Base-by-base conservation (phyloP, 2,329 filamentous ascomycete genomes). In the Leptographium radiaticola region DNA sequence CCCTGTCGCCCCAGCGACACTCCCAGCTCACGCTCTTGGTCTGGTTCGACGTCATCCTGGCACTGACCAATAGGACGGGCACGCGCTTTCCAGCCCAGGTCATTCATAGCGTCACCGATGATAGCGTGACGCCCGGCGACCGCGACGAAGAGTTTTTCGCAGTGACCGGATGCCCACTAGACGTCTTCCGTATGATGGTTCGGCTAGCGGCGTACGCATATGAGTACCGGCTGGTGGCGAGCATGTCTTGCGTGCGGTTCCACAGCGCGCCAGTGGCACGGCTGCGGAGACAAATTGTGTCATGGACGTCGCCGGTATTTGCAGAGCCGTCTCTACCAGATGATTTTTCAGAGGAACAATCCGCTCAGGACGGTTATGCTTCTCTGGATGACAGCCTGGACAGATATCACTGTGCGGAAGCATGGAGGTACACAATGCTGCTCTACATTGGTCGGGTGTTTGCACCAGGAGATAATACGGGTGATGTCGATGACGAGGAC, bases 21-120 rank as follows among this genome's bases (percentile, higher is more conserved):
- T 62, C 64, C 2, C 65, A 63, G 40, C 60, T 67, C 25, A 62
- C 59, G 3, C 64, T 68, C 61, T 53, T 68, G 0, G 55, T 65
- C 12, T 68, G 65, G 66, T 66, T 60, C 61, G 66, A 69, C 42
- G 64, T 64, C 20, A 66, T 64, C 0, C 57, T 67, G 1, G 66
- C 67, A 5, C 53, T 69, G 6, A 63, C 65, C 10, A 65, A 62
- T 13, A 61, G 66, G 6, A 58, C 62, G 30, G 60, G 60, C 8
- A 60, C 60, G n/a, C 57, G 64, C 1, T 53, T 68, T 4, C 55
- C 61, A 36, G 51, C 59, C 50, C 30, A 55, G 34, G 36, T 63
- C 13, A 55, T 57, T 13, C 56, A 51, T 15, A 59, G 63, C 30
- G 20, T 50, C 18, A 36, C 51, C n/a, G 43, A 45, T n/a, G 42